Percentiles rank a stretch among this genome's conserved stretches.
Conservation (phyloP, 2,329 filamentous ascomycete species). For the Dactylellina drechsleri region DNA sequence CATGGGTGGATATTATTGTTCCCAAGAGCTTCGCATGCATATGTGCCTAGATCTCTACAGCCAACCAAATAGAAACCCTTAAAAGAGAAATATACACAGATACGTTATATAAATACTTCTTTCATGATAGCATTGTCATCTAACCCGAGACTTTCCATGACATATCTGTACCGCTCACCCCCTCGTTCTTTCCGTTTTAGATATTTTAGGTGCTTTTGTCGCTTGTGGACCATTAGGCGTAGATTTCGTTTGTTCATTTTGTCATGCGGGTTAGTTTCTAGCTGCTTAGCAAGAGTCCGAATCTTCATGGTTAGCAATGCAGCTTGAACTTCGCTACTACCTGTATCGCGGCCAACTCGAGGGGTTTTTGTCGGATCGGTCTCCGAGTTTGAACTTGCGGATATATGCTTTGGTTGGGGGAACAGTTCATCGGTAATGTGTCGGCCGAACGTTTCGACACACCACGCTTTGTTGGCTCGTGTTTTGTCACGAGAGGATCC, state of each 20-base stretch:
- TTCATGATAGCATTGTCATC: conserved; percentile 57
- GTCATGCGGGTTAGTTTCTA: conserved; percentile 79
- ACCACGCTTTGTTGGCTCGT: conserved; percentile 83
- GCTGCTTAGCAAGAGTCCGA: conserved; percentile 76
- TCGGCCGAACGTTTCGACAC: conserved; percentile 86
- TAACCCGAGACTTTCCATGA: conserved; percentile 84
- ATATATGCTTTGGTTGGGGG: conserved; percentile 64
- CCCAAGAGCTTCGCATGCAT: too few relatives aligned
- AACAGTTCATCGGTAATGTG: conserved; percentile 84
- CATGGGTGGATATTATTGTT: too few relatives aligned
- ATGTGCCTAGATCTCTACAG: too few relatives aligned
- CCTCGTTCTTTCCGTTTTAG: conserved; percentile 89
- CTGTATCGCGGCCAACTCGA: conserved; percentile 89
- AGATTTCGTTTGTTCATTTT: conserved; percentile 95
- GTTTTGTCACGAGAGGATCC: conserved; percentile 80
- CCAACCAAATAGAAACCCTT: too few relatives aligned
- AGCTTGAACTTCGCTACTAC: conserved; percentile 96
- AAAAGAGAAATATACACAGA: too few relatives aligned
- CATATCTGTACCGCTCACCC: conserved; percentile 85
- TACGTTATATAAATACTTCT: conserved; percentile 56
- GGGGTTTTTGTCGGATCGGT: conserved; percentile 65
- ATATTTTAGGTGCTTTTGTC: conserved; percentile 89
- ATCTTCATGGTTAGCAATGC: conserved; percentile 96
- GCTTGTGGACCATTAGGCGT: conserved; percentile 82
- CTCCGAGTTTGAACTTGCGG: conserved; percentile 62